phyloP scores from a whole-genome alignment of 768 basidiomycete species.

The Amanita thiersii region DNA sequence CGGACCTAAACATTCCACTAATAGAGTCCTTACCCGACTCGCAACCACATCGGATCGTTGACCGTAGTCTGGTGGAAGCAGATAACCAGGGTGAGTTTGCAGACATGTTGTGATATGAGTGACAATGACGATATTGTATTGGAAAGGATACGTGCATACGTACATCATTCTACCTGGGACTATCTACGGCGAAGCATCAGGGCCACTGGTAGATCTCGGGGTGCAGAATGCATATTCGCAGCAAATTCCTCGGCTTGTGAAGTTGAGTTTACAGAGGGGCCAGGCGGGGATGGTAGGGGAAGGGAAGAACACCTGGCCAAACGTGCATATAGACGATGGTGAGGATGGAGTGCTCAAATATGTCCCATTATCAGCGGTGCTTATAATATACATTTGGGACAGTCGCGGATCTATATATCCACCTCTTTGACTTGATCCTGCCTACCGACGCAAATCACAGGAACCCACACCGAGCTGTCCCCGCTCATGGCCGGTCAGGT shows the following conservation, averaged over 20 bases:
- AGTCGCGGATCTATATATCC: conserved; percentile 37
- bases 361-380: not conserved
- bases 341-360: no score
- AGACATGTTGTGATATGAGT: not conserved
- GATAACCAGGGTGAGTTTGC: conserved; percentile 32
- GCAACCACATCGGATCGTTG: conserved; percentile 41
- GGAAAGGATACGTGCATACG: conserved; percentile 41
- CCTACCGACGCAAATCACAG: conserved; percentile 8
- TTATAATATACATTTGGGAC: not conserved
- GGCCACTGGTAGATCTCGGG: conserved; percentile 40
- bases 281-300: conserved; percentile 43
- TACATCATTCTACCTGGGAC: conserved; percentile 48
- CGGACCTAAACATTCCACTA: conserved; percentile 36
- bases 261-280: conserved; percentile 30
- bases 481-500: conserved; percentile 34
- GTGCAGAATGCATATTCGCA: conserved; percentile 41
- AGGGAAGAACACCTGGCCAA: conserved; percentile 46
- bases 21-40: conserved; percentile 36
- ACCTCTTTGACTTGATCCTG: conserved; percentile 31
- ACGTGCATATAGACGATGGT: conserved; percentile 51
- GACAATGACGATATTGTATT: not conserved
- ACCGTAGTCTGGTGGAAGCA: conserved; percentile 36
- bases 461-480: conserved; percentile 13
- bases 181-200: conserved; percentile 41
- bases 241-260: conserved; percentile 39